A percentile compares a stretch with the other conserved stretches of the same genome.
These are phyloP conservation scores for Krasilnikovozyma curviuscula DNA, from an alignment of 768 basidiomycete species.

Conservation along the genomic window DNA sequence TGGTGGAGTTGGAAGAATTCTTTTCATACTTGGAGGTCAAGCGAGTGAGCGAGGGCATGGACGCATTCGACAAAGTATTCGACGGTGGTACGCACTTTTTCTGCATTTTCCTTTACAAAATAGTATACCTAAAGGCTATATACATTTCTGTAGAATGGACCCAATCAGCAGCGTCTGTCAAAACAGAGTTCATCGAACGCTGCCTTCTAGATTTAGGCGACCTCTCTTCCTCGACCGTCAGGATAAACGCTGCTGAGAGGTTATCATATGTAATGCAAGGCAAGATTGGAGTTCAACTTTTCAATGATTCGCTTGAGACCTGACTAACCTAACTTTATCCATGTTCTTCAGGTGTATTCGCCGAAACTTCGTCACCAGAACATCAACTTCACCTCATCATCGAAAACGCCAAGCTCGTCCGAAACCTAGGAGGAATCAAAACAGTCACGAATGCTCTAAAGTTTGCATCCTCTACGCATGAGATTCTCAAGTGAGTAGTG, in stretches of 20 bases:
- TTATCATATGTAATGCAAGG: constrained; percentile 88
- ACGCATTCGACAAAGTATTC: constrained; percentile 72
- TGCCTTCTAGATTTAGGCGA: not conserved
- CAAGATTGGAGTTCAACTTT: constrained; percentile 20
- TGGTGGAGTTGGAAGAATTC: constrained; percentile 94
- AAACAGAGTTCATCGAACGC: not conserved
- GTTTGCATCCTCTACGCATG: constrained; percentile 71
- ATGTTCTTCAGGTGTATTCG: constrained; percentile 50
- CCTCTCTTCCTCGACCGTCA: not conserved
- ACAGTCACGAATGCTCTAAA: constrained; percentile 73
- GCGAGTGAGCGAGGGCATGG: constrained; percentile 67
- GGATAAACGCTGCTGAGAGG: constrained; percentile 59
- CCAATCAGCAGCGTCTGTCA: not conserved
- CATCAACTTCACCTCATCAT: constrained; percentile 92
- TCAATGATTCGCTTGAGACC: not conserved
- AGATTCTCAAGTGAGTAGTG: constrained; percentile 46
- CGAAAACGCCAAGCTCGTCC: constrained; percentile 73
- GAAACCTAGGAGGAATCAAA: constrained; percentile 61
- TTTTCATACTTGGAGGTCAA: constrained; percentile 93
- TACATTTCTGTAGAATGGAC: not conserved
- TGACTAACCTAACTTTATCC: not conserved
- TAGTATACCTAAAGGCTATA: not conserved
- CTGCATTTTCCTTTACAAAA: no score
- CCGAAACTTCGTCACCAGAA: constrained; percentile 75
- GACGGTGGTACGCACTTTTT: constrained; percentile 39